Evolutionary conservation across 495 filamentous ascomycete species (phyloP), one percentile per base, ranked within the genome.

Genomic region (Tetracladium setigerum): DNA sequence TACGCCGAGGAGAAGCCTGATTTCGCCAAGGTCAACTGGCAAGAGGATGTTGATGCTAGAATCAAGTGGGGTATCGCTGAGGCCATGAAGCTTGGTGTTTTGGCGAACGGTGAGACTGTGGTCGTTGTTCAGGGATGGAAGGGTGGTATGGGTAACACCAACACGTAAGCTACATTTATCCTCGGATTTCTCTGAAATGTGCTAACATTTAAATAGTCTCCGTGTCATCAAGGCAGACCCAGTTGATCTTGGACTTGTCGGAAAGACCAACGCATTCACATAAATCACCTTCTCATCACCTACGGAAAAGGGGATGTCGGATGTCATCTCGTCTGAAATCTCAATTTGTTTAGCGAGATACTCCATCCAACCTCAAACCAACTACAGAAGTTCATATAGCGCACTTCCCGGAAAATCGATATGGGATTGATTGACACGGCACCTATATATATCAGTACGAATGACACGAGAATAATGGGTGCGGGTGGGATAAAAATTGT

Each of bases 121-220:
- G 82, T 97, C 51, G 95, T 94, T 59, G 90, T 98, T 18, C 92
- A 98, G 68, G 92, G 94, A 65, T 98, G 92, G 92, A 79, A 87
- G 62, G 92, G 92, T 57, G 94, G 92, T 45, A 86, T 89, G 82
- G 92, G 92, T 53, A 90, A 98, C 75, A 98, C 92, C 54, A 98
- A 97, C 73, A 97, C 92, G 56, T 68, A 60, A 63, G 66, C 55
- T 18, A 19, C 12, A 22, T 16, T 13, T 16, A 38, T 17, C 38
- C 14, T 13, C 2, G n/a, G n/a, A 10, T 47, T 1, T 30, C 34
- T 11, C 5, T n/a, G 19, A 13, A 30, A 16, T 15, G 35, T n/a
- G 18, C 52, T 59, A 50, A 59, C 19, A 14, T 35, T 1, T 30
- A 12, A 12, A 9, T 33, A 59, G 56, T 18, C 64, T 76, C 50